Evolutionary conservation across 257 asterid species (phyloP).

Genomic region (Henckelia pumila): DNA sequence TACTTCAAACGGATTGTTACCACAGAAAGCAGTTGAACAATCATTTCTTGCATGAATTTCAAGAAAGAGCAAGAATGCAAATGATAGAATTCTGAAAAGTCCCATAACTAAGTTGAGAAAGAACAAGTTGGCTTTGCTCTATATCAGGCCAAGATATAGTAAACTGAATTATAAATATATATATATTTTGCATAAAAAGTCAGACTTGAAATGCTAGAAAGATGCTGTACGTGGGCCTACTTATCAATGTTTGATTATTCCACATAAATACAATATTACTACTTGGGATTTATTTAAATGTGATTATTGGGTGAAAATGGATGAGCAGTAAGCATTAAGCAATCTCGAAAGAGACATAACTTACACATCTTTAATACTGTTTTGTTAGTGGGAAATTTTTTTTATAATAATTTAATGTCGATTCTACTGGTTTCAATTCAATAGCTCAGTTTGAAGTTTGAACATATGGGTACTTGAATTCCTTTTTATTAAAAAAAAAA

Average conservation of each 20-base stretch:
- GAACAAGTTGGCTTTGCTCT: slow-evolving; percentile 9
- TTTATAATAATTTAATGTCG: too few relatives aligned
- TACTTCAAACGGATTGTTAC: slow-evolving; percentile 20
- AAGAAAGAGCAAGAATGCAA: slow-evolving; percentile 28
- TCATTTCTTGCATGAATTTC: slow-evolving; percentile 32
- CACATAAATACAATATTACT: slow-evolving; percentile 7
- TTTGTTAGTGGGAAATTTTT: too few relatives aligned
- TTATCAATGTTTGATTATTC: slow-evolving; percentile 12
- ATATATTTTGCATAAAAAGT: slow-evolving; percentile 26
- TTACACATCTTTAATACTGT: background rate
- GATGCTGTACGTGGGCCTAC: slow-evolving; percentile 28
- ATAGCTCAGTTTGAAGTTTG: too few relatives aligned
- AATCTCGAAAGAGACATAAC: slow-evolving; percentile 5
- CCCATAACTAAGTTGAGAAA: slow-evolving; percentile 46
- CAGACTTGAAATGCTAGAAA: slow-evolving; percentile 23
- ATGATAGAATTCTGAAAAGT: slow-evolving; percentile 23
- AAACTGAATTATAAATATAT: slow-evolving; percentile 2
- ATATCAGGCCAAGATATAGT: slow-evolving; percentile 1
- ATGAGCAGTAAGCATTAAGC: slow-evolving; percentile 26
- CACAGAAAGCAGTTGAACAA: slow-evolving; percentile 35
- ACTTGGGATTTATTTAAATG: background rate
- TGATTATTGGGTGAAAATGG: slow-evolving; percentile 20
- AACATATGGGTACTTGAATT: too few relatives aligned
- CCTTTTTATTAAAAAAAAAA: too few relatives aligned
- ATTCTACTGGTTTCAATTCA: too few relatives aligned